phyloP scores from a whole-genome alignment of 495 filamentous ascomycete genomes.

The Penicillium goetzii region DNA sequence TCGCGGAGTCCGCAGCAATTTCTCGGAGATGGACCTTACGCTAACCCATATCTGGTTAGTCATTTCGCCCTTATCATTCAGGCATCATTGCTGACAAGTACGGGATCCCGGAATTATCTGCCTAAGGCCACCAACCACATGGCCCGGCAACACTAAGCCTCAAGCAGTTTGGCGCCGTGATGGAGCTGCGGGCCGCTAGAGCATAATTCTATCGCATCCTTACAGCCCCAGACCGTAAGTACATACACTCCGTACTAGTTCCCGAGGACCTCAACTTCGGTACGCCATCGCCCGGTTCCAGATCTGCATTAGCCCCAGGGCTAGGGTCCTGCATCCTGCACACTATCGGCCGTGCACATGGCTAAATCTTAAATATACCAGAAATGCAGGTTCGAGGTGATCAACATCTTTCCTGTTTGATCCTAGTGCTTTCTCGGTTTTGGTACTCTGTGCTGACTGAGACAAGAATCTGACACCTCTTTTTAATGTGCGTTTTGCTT shows the following conservation, averaged over 20 bases:
- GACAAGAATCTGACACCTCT: background rate
- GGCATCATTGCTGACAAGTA: background rate
- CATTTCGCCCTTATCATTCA: conserved; percentile 13
- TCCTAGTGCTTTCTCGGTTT: background rate
- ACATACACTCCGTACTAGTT: conserved; percentile 23
- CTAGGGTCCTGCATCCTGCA: conserved; percentile 14
- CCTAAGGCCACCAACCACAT: conserved; percentile 19
- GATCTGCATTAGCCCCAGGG: conserved; percentile 20
- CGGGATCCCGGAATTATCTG: too few species aligned
- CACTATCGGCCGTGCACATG: conserved; percentile 2
- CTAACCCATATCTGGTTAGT: conserved; percentile 23
- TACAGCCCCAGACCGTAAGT: conserved; percentile 14
- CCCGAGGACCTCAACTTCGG: conserved; percentile 23
- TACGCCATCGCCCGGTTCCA: conserved; percentile 19
- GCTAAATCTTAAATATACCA: background rate
- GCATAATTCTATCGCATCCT: conserved; percentile 16
- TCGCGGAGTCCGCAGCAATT: conserved; percentile 24
- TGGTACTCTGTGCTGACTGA: background rate
- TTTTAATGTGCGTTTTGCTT: background rate
- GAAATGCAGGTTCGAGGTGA: background rate
- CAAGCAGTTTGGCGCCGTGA: conserved; percentile 25
- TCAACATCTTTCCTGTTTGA: conserved; percentile 6
- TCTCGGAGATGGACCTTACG: conserved; percentile 17
- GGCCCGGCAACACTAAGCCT: conserved; percentile 24
- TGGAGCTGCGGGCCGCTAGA: conserved; percentile 27